Conservation (phyloP, 192 early-diverging fungal species). For the Phycomyces nitens region DNA sequence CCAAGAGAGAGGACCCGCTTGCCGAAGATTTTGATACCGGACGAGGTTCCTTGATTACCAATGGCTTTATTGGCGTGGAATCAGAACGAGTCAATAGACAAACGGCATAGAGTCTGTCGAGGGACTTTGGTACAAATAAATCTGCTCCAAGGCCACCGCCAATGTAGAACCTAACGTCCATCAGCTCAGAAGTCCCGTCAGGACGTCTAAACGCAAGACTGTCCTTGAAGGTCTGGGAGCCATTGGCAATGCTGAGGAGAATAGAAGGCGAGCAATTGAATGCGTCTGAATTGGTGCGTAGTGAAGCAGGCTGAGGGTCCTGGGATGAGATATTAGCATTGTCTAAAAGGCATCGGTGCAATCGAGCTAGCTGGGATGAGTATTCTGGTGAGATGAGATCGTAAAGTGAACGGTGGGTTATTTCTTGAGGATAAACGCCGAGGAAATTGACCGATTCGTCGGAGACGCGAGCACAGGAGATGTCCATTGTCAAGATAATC, state of each 20-base stretch:
- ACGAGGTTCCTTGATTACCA: no score
- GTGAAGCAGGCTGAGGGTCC: conserved; percentile 13
- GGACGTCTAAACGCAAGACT: conserved; percentile 36
- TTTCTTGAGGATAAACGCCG: conserved; percentile 44
- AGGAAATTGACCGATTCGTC: conserved; percentile 46
- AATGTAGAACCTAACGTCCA: conserved; percentile 44
- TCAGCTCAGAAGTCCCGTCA: conserved; percentile 38
- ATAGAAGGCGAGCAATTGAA: conserved; percentile 28
- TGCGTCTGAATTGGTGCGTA: conserved; percentile 18
- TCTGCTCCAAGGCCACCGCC: conserved; percentile 58
- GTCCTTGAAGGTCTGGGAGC: conserved; percentile 42
- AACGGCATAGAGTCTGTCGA: conserved; percentile 49
- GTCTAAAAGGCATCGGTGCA: conserved; percentile 38
- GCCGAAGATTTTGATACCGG: no score
- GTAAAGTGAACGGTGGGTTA: conserved; percentile 47
- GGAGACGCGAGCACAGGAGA: conserved; percentile 49
- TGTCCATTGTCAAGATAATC: conserved; percentile 46
- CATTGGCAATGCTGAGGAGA: conserved; percentile 39
- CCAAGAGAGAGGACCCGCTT: no score
- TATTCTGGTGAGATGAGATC: conserved; percentile 37
- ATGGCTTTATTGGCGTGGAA: no score
- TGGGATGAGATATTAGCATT: conserved; percentile 27
- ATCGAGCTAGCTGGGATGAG: conserved; percentile 28
- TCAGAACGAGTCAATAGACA: conserved; percentile 1
- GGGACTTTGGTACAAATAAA: conserved; percentile 36